Percentiles rank a stretch among this genome's conserved stretches.
phyloP scores from a whole-genome alignment of 768 basidiomycete genomes.

The Paxillus ammoniavirescens region DNA sequence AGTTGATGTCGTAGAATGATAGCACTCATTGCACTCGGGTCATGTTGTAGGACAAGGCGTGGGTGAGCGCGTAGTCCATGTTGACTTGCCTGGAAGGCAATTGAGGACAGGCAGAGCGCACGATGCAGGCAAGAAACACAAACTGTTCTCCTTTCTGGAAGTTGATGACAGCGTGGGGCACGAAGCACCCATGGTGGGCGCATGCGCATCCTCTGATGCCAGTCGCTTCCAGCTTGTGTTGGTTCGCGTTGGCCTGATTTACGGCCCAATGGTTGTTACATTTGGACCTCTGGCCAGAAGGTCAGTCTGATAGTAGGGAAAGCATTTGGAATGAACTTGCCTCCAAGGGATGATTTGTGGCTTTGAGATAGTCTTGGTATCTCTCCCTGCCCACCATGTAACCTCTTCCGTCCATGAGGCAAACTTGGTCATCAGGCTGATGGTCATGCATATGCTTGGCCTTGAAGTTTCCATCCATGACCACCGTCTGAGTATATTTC shows the following conservation, averaged over 20 bases:
- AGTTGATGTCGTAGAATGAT: constrained; percentile 7
- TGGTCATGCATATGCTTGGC: constrained; percentile 11
- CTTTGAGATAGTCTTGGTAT: background rate
- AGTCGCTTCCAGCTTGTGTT: background rate
- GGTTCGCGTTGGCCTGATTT: background rate
- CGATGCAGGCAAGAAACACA: no score
- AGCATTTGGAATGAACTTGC: no score
- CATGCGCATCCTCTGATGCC: background rate
- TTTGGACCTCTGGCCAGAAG: no score
- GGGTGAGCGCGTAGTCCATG: constrained; percentile 1
- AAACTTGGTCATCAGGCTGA: background rate
- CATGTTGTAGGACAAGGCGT: constrained; percentile 3
- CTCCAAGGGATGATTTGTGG: background rate
- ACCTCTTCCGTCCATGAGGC: background rate
- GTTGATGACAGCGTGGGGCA: background rate
- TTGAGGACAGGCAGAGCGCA: no score
- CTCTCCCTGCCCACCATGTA: background rate
- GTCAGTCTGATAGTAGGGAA: no score
- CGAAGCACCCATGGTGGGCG: constrained; percentile 1
- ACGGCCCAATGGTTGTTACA: constrained; percentile 6
- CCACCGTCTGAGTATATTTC: background rate
- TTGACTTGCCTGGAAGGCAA: constrained; percentile 2
- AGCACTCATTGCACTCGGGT: accelerated
- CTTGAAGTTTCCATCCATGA: constrained; percentile 28
- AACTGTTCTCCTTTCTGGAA: constrained; percentile 3